Base-by-base conservation (phyloP, 2,329 filamentous ascomycete species). In the Dactylellina parvicollis region DNA sequence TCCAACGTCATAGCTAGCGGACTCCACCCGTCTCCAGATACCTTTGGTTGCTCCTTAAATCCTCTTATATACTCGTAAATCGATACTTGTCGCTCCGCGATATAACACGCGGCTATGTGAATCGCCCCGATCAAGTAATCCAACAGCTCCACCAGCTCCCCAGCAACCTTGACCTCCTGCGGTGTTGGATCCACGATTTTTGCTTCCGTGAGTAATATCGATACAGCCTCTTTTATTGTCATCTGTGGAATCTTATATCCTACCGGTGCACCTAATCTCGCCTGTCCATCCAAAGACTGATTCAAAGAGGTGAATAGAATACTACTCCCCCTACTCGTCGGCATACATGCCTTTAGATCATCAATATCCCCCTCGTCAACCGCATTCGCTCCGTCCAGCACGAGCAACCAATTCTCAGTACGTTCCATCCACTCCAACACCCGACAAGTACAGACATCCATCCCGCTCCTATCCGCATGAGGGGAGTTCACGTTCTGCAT, bases 221-320 rank as follows among this genome's bases (percentile, higher is more conserved):
- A 82, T 70, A 86, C 85, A 0, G 87, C 88, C 71, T 90, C 86
- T 50, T 84, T 80, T 1, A 84, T 82, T 0, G 83, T 83, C 5
- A 90, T 80, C 1, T 84, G 80, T 18, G 83, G 84, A 3, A 91
- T 82, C 47, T 70, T 61, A 34, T 78, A 57, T 20, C 56, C 62
- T 26, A 77, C 75, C 8, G 77, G 77, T 14, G 75, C 75, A 18
- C 77, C 77, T 14, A 78, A 44, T 22, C 77, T 71, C 28, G 76
- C 77, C 10, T 76, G 64, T 28, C 76, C 76, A 55, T 81, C 81
- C 12, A 83, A 81, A 2, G 86, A 86, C 38, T 83, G 83, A 75
- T 90, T 87, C 0, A 89, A 86, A 0, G 88, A 90, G 0, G 89
- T 90, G 76, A 89, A 89, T 24, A 91, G 88, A 50, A 91, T 84